Percentiles rank a stretch among this genome's conserved stretches.
Evolutionary conservation across 2,329 filamentous ascomycete species (phyloP).

Genomic region (Colletotrichum gloeosporioides): DNA sequence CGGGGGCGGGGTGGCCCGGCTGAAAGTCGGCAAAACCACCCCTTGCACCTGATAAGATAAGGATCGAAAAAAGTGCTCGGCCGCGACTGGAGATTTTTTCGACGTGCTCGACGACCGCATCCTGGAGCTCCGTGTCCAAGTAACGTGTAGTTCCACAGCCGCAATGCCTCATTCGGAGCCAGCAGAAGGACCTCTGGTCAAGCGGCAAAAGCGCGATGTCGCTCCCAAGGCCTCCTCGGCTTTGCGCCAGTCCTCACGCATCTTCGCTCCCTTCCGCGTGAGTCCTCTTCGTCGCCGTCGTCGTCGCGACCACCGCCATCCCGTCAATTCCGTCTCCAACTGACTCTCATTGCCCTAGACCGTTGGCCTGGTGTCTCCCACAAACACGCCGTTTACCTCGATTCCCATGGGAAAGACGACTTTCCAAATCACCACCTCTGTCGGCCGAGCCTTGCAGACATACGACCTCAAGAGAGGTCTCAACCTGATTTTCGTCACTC

Average conservation of each 20-base stretch:
- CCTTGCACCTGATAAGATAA: slow-evolving; percentile 15
- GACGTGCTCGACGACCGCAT: slow-evolving; percentile 1
- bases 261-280: slow-evolving; percentile 95
- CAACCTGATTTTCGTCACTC: slow-evolving; percentile 90
- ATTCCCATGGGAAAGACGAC: slow-evolving; percentile 91
- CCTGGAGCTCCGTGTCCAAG: neutral
- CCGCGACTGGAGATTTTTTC: neutral
- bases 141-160: neutral
- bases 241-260: slow-evolving; percentile 66
- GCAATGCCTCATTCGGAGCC: slow-evolving; percentile 62
- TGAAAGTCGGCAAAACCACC: neutral
- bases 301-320: neutral
- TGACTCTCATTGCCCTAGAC: slow-evolving; percentile 60
- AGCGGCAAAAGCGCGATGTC: slow-evolving; percentile 74
- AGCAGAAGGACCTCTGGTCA: slow-evolving; percentile 67
- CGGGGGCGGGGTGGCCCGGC: neutral
- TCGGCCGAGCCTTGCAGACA: slow-evolving; percentile 88
- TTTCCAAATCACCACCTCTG: slow-evolving; percentile 96
- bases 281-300: slow-evolving; percentile 31
- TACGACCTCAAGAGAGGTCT: slow-evolving; percentile 92
- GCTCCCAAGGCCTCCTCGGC: slow-evolving; percentile 40
- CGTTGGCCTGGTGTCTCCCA: slow-evolving; percentile 91
- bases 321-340: neutral
- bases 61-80: neutral
- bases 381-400: slow-evolving; percentile 86